Evolutionary conservation across 306 rosid genomes (phyloP).

Genomic region (Malus asiatica): DNA sequence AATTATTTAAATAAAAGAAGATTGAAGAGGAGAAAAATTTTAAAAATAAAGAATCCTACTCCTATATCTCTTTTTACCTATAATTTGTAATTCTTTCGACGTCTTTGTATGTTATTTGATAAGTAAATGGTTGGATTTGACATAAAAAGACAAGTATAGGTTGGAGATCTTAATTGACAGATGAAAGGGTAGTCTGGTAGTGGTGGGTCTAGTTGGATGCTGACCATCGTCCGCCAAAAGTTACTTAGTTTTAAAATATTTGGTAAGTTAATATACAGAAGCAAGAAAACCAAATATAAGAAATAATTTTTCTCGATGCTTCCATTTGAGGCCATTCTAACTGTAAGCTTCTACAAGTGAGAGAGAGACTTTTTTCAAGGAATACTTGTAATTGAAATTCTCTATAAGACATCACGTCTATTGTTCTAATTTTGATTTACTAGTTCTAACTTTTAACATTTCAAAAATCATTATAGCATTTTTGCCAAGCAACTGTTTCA

Average conservation of each 20-base stretch:
- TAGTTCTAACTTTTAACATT: neutral
- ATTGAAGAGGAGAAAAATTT: too few species aligned
- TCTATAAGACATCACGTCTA: too few species aligned
- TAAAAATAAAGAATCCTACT: too few species aligned
- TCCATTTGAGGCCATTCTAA: neutral
- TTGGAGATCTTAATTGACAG: neutral
- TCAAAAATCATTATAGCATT: neutral
- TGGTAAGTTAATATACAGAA: neutral
- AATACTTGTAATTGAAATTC: neutral
- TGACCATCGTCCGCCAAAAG: neutral
- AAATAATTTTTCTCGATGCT: neutral
- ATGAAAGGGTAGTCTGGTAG: neutral
- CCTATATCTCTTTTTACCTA: neutral
- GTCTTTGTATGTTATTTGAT: too few species aligned
- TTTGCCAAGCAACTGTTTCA: neutral
- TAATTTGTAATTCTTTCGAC: too few species aligned
- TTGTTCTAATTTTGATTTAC: too few species aligned
- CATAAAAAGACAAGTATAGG: neutral
- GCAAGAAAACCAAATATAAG: neutral
- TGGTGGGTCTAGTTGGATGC: neutral
- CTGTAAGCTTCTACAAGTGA: neutral
- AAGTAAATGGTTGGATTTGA: too few species aligned
- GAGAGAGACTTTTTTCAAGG: neutral
- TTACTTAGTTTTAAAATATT: neutral
- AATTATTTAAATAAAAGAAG: too few species aligned